Conservation (phyloP, 192 early-diverging fungal species). For the Coemansia sp. region DNA sequence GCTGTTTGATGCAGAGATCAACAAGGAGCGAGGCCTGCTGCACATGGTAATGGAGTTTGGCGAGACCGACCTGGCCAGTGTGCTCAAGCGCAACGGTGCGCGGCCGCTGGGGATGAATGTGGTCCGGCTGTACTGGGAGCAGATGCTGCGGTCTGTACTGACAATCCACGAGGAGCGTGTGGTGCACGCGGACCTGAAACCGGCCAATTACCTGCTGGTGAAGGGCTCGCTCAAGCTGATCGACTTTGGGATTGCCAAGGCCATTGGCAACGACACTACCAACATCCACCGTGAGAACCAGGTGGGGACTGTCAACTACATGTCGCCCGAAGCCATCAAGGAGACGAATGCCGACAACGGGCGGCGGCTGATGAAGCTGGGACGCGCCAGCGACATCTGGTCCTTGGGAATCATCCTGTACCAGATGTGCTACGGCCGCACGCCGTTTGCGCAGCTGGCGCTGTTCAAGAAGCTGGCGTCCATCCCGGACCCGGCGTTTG, state of each 20-base stretch:
- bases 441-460: conserved; percentile 74
- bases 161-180: conserved; percentile 83
- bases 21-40: conserved; percentile 52
- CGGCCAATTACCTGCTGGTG: conserved; percentile 91
- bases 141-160: conserved; percentile 89
- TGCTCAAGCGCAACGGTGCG: conserved; percentile 49
- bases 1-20: conserved; percentile 71
- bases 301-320: conserved; percentile 90
- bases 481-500: conserved; percentile 64
- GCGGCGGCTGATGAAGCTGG: conserved; percentile 55
- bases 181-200: conserved; percentile 91
- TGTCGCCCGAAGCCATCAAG: conserved; percentile 86
- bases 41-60: conserved; percentile 89
- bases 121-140: conserved; percentile 81
- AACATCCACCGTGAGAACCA: conserved; percentile 86
- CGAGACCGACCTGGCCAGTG: conserved; percentile 74
- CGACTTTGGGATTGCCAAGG: conserved; percentile 97
- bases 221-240: conserved; percentile 84
- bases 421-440: conserved; percentile 78
- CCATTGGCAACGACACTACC: conserved; percentile 88
- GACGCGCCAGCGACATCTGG: conserved; percentile 83
- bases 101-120: conserved; percentile 62
- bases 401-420: conserved; percentile 90
- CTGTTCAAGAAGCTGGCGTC: conserved; percentile 61
- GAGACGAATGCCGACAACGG: conserved; percentile 38